A percentile compares a stretch with the other conserved stretches of the same genome.
Evolutionary conservation across 2,329 filamentous ascomycete genomes (phyloP).

Genomic region (Mollisiaceae sp.): DNA sequence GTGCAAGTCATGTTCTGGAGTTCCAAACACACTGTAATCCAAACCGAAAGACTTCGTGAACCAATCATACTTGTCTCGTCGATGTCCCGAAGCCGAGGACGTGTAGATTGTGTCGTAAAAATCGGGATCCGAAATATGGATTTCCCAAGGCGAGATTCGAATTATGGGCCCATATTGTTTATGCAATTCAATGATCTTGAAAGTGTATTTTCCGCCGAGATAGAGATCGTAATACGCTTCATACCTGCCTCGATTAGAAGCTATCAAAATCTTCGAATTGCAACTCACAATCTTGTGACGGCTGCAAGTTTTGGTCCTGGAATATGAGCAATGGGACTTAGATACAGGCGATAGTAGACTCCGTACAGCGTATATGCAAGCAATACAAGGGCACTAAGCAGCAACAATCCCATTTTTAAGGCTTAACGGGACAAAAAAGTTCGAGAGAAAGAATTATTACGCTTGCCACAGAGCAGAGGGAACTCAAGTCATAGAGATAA

Average conservation of each 20-base stretch:
- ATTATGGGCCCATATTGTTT: slow-evolving; percentile 47
- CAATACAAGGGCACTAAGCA: slow-evolving; percentile 4
- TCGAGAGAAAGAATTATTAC: not conserved
- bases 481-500: not conserved
- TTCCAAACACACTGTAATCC: slow-evolving; percentile 22
- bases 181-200: slow-evolving; percentile 50
- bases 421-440: not conserved
- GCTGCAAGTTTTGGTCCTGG: slow-evolving; percentile 44
- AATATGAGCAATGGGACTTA: slow-evolving; percentile 43
- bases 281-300: slow-evolving; percentile 33
- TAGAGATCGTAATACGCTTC: slow-evolving; percentile 50
- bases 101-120: slow-evolving; percentile 50
- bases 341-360: slow-evolving; percentile 38
- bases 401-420: slow-evolving; percentile 13
- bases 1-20: slow-evolving; percentile 30
- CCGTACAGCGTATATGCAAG: slow-evolving; percentile 9
- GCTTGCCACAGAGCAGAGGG: not conserved
- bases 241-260: slow-evolving; percentile 31
- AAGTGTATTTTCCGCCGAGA: slow-evolving; percentile 49
- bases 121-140: slow-evolving; percentile 46
- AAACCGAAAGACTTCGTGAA: slow-evolving; percentile 18
- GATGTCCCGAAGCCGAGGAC: slow-evolving; percentile 14
- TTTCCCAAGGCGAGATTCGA: slow-evolving; percentile 46
- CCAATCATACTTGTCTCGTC: slow-evolving; percentile 26
- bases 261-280: not conserved